Conservation (phyloP, 2,329 filamentous ascomycete species). For the Cytospora piceae region DNA sequence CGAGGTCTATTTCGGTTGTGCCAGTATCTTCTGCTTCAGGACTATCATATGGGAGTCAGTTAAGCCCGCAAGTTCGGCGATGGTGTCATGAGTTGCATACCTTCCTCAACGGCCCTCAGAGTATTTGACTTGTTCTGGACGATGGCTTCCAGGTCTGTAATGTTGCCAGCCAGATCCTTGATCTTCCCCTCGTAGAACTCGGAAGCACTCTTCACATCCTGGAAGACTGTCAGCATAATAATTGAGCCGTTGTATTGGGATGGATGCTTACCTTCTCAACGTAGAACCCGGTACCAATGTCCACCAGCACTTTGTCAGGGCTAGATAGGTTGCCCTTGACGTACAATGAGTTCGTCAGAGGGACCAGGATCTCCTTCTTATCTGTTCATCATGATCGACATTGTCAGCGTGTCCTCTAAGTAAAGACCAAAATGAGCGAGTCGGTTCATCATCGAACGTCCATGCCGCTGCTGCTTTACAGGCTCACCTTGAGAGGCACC, state of each 20-base stretch:
- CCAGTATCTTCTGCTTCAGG: conserved; percentile 44
- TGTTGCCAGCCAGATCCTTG: conserved; percentile 54
- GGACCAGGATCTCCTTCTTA: conserved; percentile 75
- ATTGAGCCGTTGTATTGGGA: background rate
- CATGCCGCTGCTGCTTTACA: conserved; percentile 37
- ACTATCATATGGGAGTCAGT: conserved; percentile 36
- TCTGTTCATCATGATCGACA: conserved; percentile 33
- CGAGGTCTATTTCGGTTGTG: conserved; percentile 32
- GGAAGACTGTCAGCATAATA: conserved; percentile 9
- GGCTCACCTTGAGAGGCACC: conserved; percentile 31
- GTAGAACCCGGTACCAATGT: conserved; percentile 92
- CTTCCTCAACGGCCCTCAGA: conserved; percentile 85
- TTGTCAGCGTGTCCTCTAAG: background rate
- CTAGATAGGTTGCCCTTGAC: conserved; percentile 81
- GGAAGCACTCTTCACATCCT: conserved; percentile 58
- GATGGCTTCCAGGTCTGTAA: conserved; percentile 61
- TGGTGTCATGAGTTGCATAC: conserved; percentile 46
- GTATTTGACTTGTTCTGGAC: conserved; percentile 78
- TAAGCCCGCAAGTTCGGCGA: background rate
- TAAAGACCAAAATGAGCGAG: background rate
- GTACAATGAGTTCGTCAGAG: conserved; percentile 91
- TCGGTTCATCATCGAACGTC: background rate
- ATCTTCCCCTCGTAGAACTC: conserved; percentile 62
- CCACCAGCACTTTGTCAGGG: conserved; percentile 79
- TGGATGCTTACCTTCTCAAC: conserved; percentile 75